Percentiles rank a stretch among this genome's conserved stretches.
Conservation (phyloP, 352 stramenopile genomes). For the Phytophthora foliorum region DNA sequence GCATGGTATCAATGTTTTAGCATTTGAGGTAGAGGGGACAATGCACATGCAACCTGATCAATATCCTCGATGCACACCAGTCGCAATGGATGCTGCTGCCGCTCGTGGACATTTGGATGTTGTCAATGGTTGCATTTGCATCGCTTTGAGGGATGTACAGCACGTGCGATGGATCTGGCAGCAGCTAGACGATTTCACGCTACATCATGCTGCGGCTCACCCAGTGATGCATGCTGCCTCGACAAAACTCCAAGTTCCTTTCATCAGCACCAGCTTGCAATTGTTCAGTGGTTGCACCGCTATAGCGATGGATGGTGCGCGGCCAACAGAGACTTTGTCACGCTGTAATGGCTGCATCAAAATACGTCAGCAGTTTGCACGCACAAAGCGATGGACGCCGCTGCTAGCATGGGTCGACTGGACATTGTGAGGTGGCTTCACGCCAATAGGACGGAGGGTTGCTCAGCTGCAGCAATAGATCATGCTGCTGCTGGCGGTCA, state of each 20-base stretch:
- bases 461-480: too few relatives aligned
- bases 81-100: constrained; percentile 9
- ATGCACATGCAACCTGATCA: constrained; percentile 2
- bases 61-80: neutral
- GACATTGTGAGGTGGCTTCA: too few relatives aligned
- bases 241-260: too few relatives aligned
- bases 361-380: constrained; percentile 5
- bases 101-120: constrained; percentile 8
- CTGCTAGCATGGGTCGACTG: neutral
- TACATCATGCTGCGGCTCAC: neutral
- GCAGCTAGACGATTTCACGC: neutral
- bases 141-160: neutral
- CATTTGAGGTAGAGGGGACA: neutral
- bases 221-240: constrained; percentile 2
- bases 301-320: constrained; percentile 5
- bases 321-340: neutral
- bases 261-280: neutral
- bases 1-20: neutral
- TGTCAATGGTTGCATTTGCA: constrained; percentile 17
- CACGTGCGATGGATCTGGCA: constrained; percentile 4
- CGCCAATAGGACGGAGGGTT: too few relatives aligned
- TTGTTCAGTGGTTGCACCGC: constrained; percentile 5
- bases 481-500: neutral
- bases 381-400: neutral
- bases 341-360: constrained; percentile 8